Percentiles rank a stretch among this genome's conserved stretches.
These are phyloP conservation scores for Thelephora aurantiotincta DNA, from an alignment of 768 basidiomycete genomes.

Conservation along the genomic window DNA sequence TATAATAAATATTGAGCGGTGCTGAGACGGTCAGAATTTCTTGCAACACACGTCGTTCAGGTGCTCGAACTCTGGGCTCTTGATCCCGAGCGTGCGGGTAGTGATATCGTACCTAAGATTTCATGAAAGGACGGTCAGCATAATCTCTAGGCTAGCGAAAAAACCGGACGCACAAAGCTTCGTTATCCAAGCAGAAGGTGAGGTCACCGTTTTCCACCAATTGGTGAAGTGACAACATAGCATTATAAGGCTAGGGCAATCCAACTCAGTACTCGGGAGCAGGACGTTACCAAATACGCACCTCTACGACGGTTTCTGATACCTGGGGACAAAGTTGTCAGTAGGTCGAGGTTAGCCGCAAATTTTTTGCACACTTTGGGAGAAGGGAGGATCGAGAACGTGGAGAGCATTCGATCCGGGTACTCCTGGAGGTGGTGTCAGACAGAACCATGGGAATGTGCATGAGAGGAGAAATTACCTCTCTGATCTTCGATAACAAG, in stretches of 20 bases:
- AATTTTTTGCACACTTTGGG: slow-evolving; percentile 28
- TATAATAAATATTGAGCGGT: slow-evolving; percentile 11
- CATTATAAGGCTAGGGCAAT: slow-evolving; percentile 55
- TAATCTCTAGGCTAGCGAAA: neutral
- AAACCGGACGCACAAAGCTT: slow-evolving; percentile 47
- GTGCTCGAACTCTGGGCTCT: slow-evolving; percentile 46
- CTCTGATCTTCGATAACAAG: slow-evolving; percentile 68
- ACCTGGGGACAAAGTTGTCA: slow-evolving; percentile 15
- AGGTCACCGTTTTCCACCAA: slow-evolving; percentile 82
- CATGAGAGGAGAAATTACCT: slow-evolving; percentile 25
- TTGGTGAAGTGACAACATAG: slow-evolving; percentile 74
- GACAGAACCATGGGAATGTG: slow-evolving; percentile 11
- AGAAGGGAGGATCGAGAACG: slow-evolving; percentile 39
- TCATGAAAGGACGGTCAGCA: neutral
- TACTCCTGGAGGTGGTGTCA: slow-evolving; percentile 37
- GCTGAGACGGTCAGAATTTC: neutral
- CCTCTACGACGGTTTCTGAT: slow-evolving; percentile 42
- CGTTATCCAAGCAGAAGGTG: slow-evolving; percentile 77
- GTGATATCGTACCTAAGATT: slow-evolving; percentile 57
- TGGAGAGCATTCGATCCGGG: slow-evolving; percentile 32
- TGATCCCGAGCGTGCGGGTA: slow-evolving; percentile 47
- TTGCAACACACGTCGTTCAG: slow-evolving; percentile 46
- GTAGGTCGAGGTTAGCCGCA: neutral
- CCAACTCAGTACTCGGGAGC: slow-evolving; percentile 4
- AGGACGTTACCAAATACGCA: slow-evolving; percentile 10